These are phyloP conservation scores for Phlebiopsis flavidoalba DNA, from an alignment of 768 basidiomycete genomes.

Conservation along the genomic window DNA sequence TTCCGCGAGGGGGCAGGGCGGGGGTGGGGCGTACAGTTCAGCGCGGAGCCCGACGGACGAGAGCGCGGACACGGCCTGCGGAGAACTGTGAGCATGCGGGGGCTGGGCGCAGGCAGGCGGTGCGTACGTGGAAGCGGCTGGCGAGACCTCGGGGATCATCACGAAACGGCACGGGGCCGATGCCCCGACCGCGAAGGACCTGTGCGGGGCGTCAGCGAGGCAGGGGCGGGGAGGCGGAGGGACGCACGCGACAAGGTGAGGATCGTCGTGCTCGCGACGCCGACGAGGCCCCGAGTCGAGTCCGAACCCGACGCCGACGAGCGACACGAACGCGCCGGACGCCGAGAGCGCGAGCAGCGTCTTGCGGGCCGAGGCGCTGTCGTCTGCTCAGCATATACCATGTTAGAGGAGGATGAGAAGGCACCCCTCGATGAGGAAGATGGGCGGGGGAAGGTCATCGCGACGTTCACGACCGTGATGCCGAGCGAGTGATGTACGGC, in stretches of 20 bases:
- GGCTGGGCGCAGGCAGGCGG: not conserved
- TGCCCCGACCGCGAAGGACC: constrained; percentile 85
- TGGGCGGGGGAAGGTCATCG: constrained; percentile 85
- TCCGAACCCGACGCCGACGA: constrained; percentile 64
- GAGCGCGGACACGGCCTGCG: constrained; percentile 72
- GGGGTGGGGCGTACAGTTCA: constrained; percentile 57
- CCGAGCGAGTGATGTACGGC: constrained; percentile 73
- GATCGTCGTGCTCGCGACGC: constrained; percentile 68
- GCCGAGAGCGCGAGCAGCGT: constrained; percentile 65
- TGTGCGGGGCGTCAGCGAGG: no score
- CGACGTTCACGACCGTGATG: constrained; percentile 78
- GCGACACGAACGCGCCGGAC: constrained; percentile 58
- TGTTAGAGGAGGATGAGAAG: not conserved
- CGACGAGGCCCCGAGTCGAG: constrained; percentile 53
- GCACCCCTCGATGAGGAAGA: constrained; percentile 78
- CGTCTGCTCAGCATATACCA: not conserved
- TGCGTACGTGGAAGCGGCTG: constrained; percentile 64
- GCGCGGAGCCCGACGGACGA: constrained; percentile 70
- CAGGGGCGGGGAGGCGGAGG: no score
- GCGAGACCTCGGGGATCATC: constrained; percentile 87
- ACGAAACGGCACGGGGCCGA: constrained; percentile 94
- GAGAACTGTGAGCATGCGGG: not conserved
- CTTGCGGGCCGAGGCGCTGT: constrained; percentile 71
- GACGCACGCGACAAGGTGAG: constrained; percentile 70
- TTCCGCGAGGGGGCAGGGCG: not conserved